phyloP scores from a whole-genome alignment of 306 rosid species.

The Begonia fuchsioides region DNA sequence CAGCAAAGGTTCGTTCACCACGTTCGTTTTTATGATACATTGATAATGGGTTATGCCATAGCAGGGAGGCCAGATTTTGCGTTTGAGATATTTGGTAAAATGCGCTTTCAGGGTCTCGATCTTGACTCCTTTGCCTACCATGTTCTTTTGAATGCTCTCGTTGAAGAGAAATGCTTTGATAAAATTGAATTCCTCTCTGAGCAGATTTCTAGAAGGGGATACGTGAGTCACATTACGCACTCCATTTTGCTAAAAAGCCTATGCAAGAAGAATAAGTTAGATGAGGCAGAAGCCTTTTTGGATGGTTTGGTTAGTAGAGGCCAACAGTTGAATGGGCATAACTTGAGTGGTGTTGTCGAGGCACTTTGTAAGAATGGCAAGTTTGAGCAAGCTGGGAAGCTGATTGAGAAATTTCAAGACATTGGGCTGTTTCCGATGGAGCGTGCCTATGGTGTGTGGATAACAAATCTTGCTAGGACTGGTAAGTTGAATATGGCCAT shows the following conservation, averaged over 20 bases:
- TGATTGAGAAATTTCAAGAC: conserved; percentile 32
- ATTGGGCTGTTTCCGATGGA: conserved; percentile 20
- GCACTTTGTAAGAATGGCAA: conserved; percentile 31
- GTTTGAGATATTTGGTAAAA: conserved; percentile 44
- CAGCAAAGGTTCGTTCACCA: conserved; percentile 4
- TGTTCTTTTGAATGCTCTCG: conserved; percentile 41
- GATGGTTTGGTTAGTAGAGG: conserved; percentile 22
- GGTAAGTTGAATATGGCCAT: conserved; percentile 48
- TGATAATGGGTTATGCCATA: conserved; percentile 66
- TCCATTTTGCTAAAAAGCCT: conserved; percentile 28
- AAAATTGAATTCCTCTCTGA: conserved; percentile 25
- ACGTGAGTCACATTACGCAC: conserved; percentile 26
- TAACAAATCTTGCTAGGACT: conserved; percentile 35
- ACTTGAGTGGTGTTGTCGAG: conserved; percentile 24
- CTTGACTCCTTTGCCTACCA: conserved; percentile 41
- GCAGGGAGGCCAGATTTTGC: conserved; percentile 48
- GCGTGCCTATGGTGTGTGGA: conserved; percentile 42
- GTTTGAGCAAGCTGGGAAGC: conserved; percentile 33
- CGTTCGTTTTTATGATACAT: conserved; percentile 33
- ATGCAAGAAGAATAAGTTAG: conserved; percentile 34
- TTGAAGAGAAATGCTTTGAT: conserved; percentile 30
- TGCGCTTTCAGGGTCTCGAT: conserved; percentile 68
- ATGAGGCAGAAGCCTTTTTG: conserved; percentile 43
- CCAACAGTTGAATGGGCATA: conserved; percentile 17
- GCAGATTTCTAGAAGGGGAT: conserved; percentile 43